Evolutionary conservation across 1,139 yeast species (phyloP).

Genomic region (Eremothecium gossypii): DNA sequence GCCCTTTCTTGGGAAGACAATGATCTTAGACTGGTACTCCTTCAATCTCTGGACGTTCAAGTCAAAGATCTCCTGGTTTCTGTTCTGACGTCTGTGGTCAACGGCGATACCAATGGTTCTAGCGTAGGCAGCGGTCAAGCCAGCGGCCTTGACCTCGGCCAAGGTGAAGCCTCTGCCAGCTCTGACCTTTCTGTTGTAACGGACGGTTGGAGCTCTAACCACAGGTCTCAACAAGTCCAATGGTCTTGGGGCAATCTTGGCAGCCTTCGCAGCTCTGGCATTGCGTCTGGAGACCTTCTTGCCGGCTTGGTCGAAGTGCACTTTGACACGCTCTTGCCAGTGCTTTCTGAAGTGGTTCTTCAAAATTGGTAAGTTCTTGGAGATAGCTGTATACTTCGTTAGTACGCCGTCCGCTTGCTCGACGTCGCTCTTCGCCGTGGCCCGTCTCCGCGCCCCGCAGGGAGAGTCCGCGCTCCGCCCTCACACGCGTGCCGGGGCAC

Average conservation of each 20-base stretch:
- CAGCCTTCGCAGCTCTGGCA: slow-evolving; percentile 91
- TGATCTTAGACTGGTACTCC: slow-evolving; percentile 93
- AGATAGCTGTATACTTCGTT: slow-evolving; percentile 59
- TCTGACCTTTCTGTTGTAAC: slow-evolving; percentile 99
- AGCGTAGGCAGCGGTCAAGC: slow-evolving; percentile 90
- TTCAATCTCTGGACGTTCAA: slow-evolving; percentile 92
- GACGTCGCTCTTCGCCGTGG: too few relatives aligned
- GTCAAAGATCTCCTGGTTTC: slow-evolving; percentile 91
- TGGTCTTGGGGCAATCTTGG: slow-evolving; percentile 95
- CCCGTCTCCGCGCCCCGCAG: background rate
- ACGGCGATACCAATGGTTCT: slow-evolving; percentile 98
- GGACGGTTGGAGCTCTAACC: slow-evolving; percentile 93
- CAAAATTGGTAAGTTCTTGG: slow-evolving; percentile 95
- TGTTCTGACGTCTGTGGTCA: slow-evolving; percentile 99
- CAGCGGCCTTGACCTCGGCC: slow-evolving; percentile 98
- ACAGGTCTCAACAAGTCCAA: slow-evolving; percentile 93
- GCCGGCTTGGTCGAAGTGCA: slow-evolving; percentile 58
- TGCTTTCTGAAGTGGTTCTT: slow-evolving; percentile 97
- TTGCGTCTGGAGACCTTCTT: slow-evolving; percentile 95
- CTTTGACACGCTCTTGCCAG: slow-evolving; percentile 98
- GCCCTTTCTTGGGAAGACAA: slow-evolving; percentile 88
- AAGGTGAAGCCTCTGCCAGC: slow-evolving; percentile 99
- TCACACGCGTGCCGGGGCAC: background rate
- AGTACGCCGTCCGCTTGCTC: slow-evolving; percentile 1
- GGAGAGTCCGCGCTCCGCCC: background rate